Evolutionary conservation across 1,284 basidiomycete genomes (phyloP), one percentile per base, ranked within the genome.

Genomic region (Cryptococcus depauperatus): DNA sequence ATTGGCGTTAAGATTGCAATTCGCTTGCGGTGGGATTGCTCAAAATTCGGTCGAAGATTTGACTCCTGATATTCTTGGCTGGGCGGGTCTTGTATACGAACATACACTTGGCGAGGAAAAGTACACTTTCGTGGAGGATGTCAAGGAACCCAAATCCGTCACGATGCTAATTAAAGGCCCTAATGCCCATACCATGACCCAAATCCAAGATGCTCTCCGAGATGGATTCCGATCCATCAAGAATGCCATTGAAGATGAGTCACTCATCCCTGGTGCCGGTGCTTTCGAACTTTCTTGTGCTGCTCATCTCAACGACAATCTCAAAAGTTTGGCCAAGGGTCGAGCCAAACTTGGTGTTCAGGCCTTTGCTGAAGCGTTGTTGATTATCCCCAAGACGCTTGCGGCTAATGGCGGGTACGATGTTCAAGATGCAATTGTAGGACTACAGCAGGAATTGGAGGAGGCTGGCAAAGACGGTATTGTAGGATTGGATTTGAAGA

Each of bases 51-150:
- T 97, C 14, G 95, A 98, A 58, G 95, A 98, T 69, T 77, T 99
- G 35, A 81, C 80, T 11, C 90, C 92, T 8, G 85, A 88, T 45
- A 78, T 91, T 32, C 80, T 99, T 34, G 95, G 95, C 33, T 96
- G 88, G 81, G 95, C 95, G 32, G 95, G 95, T 5, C 80, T 98
- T 44, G 91, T 99, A 23, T 99, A 99, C 74, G 95, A 99, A 73
- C 92, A 98, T 72, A 97, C 93, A 8, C 79, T 99, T 22, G 93
- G 95, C 56, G 95, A 99, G 73, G 95, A 99, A 68, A 99, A 98
- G 70, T 99, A 80, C 73, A 99, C 95, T 0, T 98, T 98, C 69
- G 78, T 99, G 39, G 95, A 98, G 71, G 89, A 98, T 54, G 91
- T 95, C 68, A 88, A 85, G 71, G 82, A 85, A 50, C 93, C 95